These are phyloP conservation scores for Trametes polyzona DNA, from an alignment of 1,284 basidiomycete genomes.

Conservation along the genomic window DNA sequence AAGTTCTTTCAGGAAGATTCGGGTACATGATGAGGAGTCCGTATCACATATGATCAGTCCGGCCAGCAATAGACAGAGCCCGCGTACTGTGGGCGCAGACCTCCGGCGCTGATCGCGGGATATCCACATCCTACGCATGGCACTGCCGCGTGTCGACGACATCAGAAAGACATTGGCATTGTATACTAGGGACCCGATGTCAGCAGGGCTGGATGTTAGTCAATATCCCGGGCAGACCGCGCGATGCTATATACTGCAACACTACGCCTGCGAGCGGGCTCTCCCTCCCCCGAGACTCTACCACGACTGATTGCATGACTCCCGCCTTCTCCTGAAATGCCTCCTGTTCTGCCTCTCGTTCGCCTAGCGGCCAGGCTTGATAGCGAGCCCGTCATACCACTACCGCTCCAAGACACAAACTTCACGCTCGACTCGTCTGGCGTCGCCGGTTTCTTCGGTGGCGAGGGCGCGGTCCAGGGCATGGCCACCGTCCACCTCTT, in stretches of 20 bases:
- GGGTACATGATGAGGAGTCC: too few species aligned
- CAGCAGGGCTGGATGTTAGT: neutral
- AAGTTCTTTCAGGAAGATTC: too few species aligned
- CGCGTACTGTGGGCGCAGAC: neutral
- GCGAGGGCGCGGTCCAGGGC: constrained; percentile 21
- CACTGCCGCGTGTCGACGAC: neutral
- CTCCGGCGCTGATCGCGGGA: neutral
- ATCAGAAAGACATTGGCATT: neutral
- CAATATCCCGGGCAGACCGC: too few species aligned
- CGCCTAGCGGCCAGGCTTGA: constrained; percentile 3
- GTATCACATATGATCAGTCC: neutral
- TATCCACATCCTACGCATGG: neutral
- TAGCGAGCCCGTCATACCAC: neutral
- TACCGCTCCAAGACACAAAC: constrained; percentile 7
- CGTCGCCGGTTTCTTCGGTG: constrained; percentile 27
- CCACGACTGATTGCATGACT: neutral
- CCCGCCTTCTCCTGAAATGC: neutral
- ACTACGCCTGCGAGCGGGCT: neutral
- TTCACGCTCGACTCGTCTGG: constrained; percentile 25
- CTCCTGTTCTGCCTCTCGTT: neutral
- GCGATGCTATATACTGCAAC: neutral
- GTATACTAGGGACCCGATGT: neutral
- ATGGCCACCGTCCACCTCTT: constrained; percentile 27
- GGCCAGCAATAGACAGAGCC: neutral
- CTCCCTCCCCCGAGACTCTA: neutral